Evolutionary conservation across 176 grass and related monocot species (phyloP), one percentile per base, ranked within the genome.

Genomic region (Rhynchospora pubera): DNA sequence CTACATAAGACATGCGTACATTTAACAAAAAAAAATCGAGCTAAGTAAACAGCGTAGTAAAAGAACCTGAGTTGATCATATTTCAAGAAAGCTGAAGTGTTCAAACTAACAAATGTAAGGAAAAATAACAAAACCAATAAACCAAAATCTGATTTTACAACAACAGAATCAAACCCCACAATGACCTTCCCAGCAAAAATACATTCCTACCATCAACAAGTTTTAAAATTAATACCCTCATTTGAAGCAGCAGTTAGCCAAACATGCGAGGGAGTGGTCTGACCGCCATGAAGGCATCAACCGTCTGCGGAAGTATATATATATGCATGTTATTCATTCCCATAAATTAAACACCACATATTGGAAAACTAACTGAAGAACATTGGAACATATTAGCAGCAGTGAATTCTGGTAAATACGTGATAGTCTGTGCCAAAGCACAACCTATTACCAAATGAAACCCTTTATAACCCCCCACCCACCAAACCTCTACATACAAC

Each of bases 211-310:
- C 47, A 43, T 19, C 39, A 69, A 69, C 19, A 7, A 69, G 2
- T 43, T 6, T 69, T 69, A 50, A 74, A 28, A 28, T 23, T 23
- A 13, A 18, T 53, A 52, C 46, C 22, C 47, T 15, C 71, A 53
- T 24, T 80, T 48, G 60, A 26, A 63, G 15, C 44, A 55, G 34
- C 28, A 30, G 23, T 75, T 82, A 94, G 24, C 78, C 19, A 65
- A 97, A 97, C 94, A 97, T 97, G 16, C 89, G 87, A 7, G 94
- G 94, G 83, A 94, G 90, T 56, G 90, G 91, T 61, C 94, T 97
- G 43, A 82, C 83, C 24, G 91, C 88, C 94, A 97, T 97, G 80
- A 92, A 97, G 0, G 71, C 71, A 83, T 97, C 90, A 6, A 97
- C 91, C 89, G 92, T 91, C 91, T 97, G 89, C 46, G 5, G 46